phyloP scores from a whole-genome alignment of 2,329 filamentous ascomycete genomes.

The Mycosphaerella sp. region DNA sequence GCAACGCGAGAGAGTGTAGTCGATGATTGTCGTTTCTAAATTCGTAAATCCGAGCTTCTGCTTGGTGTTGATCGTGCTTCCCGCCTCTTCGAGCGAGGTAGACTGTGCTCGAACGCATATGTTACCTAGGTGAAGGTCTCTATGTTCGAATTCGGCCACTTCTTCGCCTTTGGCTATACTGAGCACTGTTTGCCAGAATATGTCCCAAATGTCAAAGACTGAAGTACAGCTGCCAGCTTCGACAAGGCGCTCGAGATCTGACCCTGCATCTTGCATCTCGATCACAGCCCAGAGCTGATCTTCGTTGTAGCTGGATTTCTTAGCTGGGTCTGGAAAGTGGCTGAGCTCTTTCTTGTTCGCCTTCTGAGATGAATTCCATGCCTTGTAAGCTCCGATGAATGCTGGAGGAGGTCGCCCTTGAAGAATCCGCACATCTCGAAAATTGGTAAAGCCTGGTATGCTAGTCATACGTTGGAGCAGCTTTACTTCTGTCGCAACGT shows the following conservation, averaged over 20 bases:
- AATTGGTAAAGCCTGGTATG: constrained; percentile 58
- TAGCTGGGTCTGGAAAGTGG: constrained; percentile 52
- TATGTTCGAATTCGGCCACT: constrained; percentile 57
- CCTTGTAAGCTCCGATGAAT: constrained; percentile 45
- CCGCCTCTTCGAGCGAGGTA: not conserved
- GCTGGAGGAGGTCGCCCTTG: constrained; percentile 49
- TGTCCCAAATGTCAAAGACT: constrained; percentile 51
- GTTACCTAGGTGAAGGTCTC: constrained; percentile 62
- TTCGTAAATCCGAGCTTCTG: constrained; percentile 48
- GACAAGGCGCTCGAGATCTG: constrained; percentile 45
- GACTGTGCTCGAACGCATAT: constrained; percentile 47
- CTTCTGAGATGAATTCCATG: constrained; percentile 41
- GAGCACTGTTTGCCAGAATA: constrained; percentile 62
- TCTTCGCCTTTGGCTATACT: constrained; percentile 57
- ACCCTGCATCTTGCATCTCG: constrained; percentile 61
- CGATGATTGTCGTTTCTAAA: constrained; percentile 59
- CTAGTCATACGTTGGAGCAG: constrained; percentile 53
- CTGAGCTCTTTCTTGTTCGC: constrained; percentile 38
- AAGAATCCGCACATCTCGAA: constrained; percentile 53
- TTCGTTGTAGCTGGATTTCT: constrained; percentile 48
- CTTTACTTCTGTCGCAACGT: constrained; percentile 44
- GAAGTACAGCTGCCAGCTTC: constrained; percentile 34
- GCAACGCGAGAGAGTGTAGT: constrained; percentile 62
- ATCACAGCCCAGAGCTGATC: constrained; percentile 58
- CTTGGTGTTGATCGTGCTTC: constrained; percentile 21